phyloP scores from a whole-genome alignment of 495 filamentous ascomycete genomes.

The Lepraria neglecta region DNA sequence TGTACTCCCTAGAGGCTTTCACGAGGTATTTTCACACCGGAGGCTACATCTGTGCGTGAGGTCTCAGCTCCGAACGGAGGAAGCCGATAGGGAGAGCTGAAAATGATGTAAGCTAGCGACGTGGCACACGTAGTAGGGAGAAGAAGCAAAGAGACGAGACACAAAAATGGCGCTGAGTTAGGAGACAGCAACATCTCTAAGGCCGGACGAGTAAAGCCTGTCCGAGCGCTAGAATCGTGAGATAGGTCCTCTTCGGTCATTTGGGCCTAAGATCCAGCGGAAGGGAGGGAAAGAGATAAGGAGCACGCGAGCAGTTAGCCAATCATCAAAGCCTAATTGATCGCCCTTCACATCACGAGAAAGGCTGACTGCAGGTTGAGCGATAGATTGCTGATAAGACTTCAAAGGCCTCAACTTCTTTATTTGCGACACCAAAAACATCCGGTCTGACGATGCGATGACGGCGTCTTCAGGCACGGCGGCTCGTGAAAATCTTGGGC shows the following conservation, averaged over 20 bases:
- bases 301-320: conserved; percentile 6
- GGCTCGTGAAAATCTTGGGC: not conserved
- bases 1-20: not conserved
- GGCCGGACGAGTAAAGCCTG: not conserved
- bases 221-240: not conserved
- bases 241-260: not conserved
- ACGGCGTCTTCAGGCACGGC: not conserved
- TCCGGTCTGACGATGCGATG: not conserved
- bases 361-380: not conserved
- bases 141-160: not conserved
- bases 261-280: not conserved
- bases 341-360: not conserved
- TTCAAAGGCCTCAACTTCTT: too few species aligned
- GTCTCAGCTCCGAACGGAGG: not conserved
- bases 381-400: not conserved
- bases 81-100: not conserved
- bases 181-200: not conserved
- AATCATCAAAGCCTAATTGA: not conserved
- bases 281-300: conserved; percentile 6
- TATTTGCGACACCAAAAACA: not conserved
- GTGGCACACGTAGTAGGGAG: conserved; percentile 3
- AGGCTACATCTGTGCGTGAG: not conserved
- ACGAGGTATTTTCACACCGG: not conserved
- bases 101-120: conserved; percentile 1
- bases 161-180: not conserved